A percentile compares a stretch with the other conserved stretches of the same genome.
Evolutionary conservation across 2,329 filamentous ascomycete species (phyloP).

Genomic region (Colletotrichum shisoi): DNA sequence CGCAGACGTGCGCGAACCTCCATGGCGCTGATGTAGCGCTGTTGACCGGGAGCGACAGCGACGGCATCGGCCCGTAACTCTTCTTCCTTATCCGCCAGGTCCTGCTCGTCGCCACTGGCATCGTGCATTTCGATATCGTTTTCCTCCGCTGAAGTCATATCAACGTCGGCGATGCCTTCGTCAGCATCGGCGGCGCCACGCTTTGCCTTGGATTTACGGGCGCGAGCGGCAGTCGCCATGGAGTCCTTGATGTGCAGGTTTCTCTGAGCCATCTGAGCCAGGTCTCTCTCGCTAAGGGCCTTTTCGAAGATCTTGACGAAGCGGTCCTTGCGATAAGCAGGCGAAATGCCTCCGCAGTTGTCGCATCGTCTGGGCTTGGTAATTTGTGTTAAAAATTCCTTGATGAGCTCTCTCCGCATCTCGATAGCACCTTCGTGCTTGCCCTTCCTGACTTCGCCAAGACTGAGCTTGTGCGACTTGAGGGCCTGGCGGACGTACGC

Average conservation of each 20-base stretch:
- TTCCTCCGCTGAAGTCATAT: slow-evolving; percentile 58
- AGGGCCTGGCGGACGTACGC: slow-evolving; percentile 78
- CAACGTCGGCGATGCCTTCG: slow-evolving; percentile 74
- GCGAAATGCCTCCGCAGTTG: slow-evolving; percentile 74
- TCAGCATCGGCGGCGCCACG: slow-evolving; percentile 59
- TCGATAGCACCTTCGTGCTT: slow-evolving; percentile 88
- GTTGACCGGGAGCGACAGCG: slow-evolving; percentile 52
- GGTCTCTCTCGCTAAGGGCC: slow-evolving; percentile 75
- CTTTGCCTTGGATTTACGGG: slow-evolving; percentile 45
- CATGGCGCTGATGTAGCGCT: slow-evolving; percentile 81
- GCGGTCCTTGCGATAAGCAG: slow-evolving; percentile 85
- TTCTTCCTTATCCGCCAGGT: slow-evolving; percentile 52
- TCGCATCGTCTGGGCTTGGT: slow-evolving; percentile 74
- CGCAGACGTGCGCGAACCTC: slow-evolving; percentile 82
- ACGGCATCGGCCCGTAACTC: slow-evolving; percentile 48
- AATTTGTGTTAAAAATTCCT: slow-evolving; percentile 81
- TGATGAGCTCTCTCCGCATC: slow-evolving; percentile 76
- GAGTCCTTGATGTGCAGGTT: slow-evolving; percentile 74
- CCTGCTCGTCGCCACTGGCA: slow-evolving; percentile 57
- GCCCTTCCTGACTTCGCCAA: slow-evolving; percentile 61
- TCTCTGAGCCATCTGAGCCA: slow-evolving; percentile 76
- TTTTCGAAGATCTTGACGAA: slow-evolving; percentile 95
- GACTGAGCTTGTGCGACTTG: slow-evolving; percentile 62
- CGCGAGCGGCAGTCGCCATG: slow-evolving; percentile 55
- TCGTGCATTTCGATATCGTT: slow-evolving; percentile 54